Base-by-base conservation (phyloP, 768 basidiomycete species). In the Phylloporus sp. region DNA sequence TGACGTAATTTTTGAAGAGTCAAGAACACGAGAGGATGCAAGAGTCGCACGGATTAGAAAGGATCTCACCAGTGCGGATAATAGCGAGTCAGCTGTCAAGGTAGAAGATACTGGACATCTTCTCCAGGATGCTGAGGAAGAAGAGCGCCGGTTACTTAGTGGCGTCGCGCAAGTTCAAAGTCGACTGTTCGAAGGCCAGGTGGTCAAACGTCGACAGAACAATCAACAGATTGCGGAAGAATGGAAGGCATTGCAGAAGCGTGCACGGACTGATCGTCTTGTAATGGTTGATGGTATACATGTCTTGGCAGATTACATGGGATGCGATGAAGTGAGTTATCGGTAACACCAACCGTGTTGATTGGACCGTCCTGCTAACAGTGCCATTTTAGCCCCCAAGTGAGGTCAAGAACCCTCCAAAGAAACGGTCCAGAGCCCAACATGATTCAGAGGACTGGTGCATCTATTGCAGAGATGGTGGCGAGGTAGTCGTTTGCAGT, bases 81-180 rank as follows among this genome's bases (percentile, higher is more conserved):
- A 34, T 3, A 57, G 39, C 9, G 53, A 45, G 23, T 54, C 49
- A 13, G 42, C 26, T 1, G 45, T 58, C 20, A 58, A 56, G 18
- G 41, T 48, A 13, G 64, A 66, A 44, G 58, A 63, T 26, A 57
- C 63, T 8, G 60, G 56, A 39, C 62, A 66, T 31, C 59, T 76
- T 20, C 39, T 76, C 15, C 58, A 57, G 39, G 72, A 76, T 20
- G 77, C 76, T 8, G 79, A 81, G 57, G 80, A 79, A 49, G 82
- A 83, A 55, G 81, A 85, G 61, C 59, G 61, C 22, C 63, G 53
- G 51, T 59, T 85, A 24, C 63, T 85, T 35, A 75, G 71, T 23
- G 82, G 82, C 6, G 70, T 81, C n/a, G 81, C 80, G 7, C 77
- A 77, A 49, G 82, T 85, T 16, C 76, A 78, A 51, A 79, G 76